Percentiles rank a stretch among this genome's conserved stretches.
These are phyloP conservation scores for Silene noctiflora DNA, from an alignment of 179 eudicot species.

Conservation along the genomic window DNA sequence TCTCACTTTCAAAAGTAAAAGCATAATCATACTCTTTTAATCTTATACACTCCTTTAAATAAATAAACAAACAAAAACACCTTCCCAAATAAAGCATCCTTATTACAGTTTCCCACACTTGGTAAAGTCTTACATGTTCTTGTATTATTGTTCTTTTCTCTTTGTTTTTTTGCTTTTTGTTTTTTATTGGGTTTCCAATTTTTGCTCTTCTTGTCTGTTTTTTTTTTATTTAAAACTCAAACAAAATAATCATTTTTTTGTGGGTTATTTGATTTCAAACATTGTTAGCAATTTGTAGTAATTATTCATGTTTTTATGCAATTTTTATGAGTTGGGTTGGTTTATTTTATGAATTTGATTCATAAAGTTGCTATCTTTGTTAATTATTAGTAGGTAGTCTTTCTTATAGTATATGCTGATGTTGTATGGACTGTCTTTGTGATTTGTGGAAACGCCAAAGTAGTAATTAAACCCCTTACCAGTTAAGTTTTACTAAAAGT, in stretches of 20 bases:
- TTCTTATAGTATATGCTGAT: not conserved
- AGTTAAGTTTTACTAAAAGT: no score
- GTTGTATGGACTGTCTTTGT: no score
- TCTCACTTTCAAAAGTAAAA: slow-evolving; percentile 18
- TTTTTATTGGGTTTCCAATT: slow-evolving; percentile 11
- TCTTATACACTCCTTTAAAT: slow-evolving; percentile 7
- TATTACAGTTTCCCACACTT: slow-evolving; percentile 29
- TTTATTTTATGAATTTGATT: slow-evolving; percentile 5
- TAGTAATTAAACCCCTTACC: no score
- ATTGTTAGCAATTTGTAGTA: no score
- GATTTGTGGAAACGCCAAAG: no score
- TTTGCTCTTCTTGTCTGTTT: not conserved
- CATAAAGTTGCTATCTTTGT: slow-evolving; percentile 9
- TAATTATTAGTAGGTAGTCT: not conserved
- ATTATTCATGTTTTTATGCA: slow-evolving; percentile 2
- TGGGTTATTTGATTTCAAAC: slow-evolving; percentile 22
- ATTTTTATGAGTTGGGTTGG: slow-evolving; percentile 17
- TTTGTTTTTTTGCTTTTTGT: slow-evolving; percentile 1
- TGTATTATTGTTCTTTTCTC: slow-evolving; percentile 15
- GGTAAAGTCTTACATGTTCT: slow-evolving; percentile 18
- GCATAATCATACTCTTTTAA: slow-evolving; percentile 10
- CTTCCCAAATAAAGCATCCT: slow-evolving; percentile 15
- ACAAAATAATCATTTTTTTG: not conserved
- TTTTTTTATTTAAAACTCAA: slow-evolving; percentile 12
- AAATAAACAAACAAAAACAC: not conserved